These are phyloP conservation scores for Thelonectria olida DNA, from an alignment of 2,329 filamentous ascomycete species.

Conservation along the genomic window DNA sequence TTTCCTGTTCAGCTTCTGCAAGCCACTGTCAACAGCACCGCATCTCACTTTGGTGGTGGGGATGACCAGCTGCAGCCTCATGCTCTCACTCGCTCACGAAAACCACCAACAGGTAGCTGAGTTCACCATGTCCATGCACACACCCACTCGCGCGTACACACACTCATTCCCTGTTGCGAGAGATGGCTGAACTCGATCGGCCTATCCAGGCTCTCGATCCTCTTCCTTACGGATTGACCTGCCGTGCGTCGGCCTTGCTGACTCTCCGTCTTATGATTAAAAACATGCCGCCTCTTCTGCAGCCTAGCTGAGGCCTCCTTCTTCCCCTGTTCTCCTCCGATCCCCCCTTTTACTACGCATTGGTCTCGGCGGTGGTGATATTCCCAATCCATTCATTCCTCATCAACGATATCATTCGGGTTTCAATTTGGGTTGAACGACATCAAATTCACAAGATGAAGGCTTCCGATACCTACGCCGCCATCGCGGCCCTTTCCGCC, in stretches of 20 bases:
- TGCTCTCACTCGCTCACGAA: conserved; percentile 1
- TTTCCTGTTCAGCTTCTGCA: conserved; percentile 48
- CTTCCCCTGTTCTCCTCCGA: conserved; percentile 1
- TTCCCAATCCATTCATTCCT: neutral
- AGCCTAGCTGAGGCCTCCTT: no score
- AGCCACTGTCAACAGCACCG: conserved; percentile 36
- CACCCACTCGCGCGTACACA: no score
- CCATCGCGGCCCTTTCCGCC: conserved; percentile 41
- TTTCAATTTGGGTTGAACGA: neutral
- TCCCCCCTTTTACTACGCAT: conserved; percentile 4
- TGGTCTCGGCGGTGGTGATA: neutral
- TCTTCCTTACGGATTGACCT: neutral
- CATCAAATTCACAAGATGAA: conserved; percentile 31
- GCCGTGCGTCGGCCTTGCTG: neutral
- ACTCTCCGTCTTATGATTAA: conserved; percentile 23
- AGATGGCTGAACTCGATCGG: conserved; percentile 8
- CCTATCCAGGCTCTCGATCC: neutral
- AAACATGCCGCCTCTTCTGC: conserved; percentile 20
- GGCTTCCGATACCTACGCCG: conserved; percentile 24
- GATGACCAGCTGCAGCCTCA: neutral
- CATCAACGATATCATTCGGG: neutral
- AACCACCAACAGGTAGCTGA: neutral
- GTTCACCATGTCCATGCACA: conserved; percentile 6
- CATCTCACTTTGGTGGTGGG: conserved; percentile 23
- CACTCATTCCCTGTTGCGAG: neutral